Conservation (phyloP, 768 basidiomycete genomes). For the Amanita thiersii region DNA sequence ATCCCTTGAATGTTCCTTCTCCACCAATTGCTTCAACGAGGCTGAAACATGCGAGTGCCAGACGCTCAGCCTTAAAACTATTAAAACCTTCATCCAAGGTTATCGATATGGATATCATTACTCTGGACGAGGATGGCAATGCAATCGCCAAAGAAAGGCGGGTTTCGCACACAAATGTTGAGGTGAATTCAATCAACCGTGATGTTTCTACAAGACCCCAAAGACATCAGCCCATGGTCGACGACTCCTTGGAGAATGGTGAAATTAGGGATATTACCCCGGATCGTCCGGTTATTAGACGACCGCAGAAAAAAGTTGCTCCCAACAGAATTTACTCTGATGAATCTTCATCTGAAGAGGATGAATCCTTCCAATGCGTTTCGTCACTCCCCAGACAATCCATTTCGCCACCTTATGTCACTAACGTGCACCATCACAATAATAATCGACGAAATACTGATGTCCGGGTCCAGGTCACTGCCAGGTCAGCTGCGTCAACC, state of each 20-base stretch:
- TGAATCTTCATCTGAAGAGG: background rate
- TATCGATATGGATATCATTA: constrained; percentile 59
- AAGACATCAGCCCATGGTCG: background rate
- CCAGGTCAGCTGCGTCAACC: too few species aligned
- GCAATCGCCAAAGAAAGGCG: constrained; percentile 55
- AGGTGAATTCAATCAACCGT: constrained; percentile 22
- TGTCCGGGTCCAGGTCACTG: too few species aligned
- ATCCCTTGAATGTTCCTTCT: constrained; percentile 22
- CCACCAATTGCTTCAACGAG: constrained; percentile 27
- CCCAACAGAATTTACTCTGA: background rate
- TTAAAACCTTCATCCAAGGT: constrained; percentile 33
- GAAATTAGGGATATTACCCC: constrained; percentile 14
- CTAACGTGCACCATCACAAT: too few species aligned
- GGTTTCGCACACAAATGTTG: constrained; percentile 37
- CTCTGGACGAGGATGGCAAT: constrained; percentile 53
- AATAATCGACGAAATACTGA: too few species aligned
- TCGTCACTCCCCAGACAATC: background rate
- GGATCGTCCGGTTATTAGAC: background rate
- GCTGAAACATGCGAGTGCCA: background rate
- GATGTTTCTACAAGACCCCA: constrained; percentile 8
- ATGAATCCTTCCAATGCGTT: too few species aligned
- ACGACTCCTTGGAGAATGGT: constrained; percentile 12
- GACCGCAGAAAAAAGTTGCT: background rate
- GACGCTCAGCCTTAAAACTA: background rate
- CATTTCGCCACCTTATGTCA: background rate